Evolutionary conservation across 2,329 filamentous ascomycete species (phyloP).

Genomic region (Penicillium sp.): DNA sequence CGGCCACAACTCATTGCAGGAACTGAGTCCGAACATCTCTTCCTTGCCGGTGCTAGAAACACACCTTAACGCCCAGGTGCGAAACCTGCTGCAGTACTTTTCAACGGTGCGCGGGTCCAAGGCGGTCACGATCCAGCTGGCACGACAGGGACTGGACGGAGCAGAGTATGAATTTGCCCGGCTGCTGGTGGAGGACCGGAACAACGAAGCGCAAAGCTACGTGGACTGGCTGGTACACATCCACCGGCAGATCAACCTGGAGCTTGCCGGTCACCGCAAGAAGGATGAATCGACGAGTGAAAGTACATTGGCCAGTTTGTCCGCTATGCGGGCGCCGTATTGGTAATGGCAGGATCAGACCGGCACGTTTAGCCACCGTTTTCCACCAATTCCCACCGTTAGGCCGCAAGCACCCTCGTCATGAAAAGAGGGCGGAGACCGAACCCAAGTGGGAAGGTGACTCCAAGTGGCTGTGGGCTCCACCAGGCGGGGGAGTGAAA

Average conservation of each 20-base stretch:
- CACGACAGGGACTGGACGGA: slow-evolving; percentile 85
- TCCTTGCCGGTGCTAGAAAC: slow-evolving; percentile 80
- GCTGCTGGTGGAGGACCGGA: slow-evolving; percentile 85
- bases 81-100: slow-evolving; percentile 87
- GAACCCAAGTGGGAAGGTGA: slow-evolving; percentile 10
- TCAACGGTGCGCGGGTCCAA: slow-evolving; percentile 76
- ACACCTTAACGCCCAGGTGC: slow-evolving; percentile 87
- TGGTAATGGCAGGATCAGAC: slow-evolving; percentile 30
- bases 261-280: slow-evolving; percentile 55
- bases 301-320: slow-evolving; percentile 42
- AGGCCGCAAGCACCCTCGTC: slow-evolving; percentile 2
- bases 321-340: slow-evolving; percentile 44
- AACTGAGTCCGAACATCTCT: slow-evolving; percentile 74
- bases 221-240: slow-evolving; percentile 97
- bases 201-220: slow-evolving; percentile 96
- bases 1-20: slow-evolving; percentile 63
- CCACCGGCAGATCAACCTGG: slow-evolving; percentile 86
- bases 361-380: background rate
- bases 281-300: slow-evolving; percentile 43
- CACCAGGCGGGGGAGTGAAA: slow-evolving; percentile 9
- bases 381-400: background rate
- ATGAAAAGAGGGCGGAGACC: slow-evolving; percentile 3
- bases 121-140: slow-evolving; percentile 81
- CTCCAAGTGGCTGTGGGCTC: slow-evolving; percentile 7
- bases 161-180: slow-evolving; percentile 95